Base-by-base conservation (phyloP, 2,329 filamentous ascomycete species). In the Neurospora sp. region DNA sequence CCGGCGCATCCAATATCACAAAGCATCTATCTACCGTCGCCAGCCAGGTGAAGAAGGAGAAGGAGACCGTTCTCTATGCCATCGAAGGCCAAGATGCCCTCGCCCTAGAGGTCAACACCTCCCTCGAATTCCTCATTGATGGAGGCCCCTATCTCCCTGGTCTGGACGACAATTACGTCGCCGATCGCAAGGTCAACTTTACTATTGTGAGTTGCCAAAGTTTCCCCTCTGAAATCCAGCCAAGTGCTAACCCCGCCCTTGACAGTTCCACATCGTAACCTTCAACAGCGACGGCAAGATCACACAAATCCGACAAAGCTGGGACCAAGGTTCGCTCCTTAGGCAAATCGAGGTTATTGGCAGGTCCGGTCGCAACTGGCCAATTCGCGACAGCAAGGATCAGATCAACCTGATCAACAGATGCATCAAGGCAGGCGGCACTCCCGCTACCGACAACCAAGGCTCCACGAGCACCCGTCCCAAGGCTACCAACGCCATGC, bases 261-360 rank as follows among this genome's bases (percentile, higher is more conserved):
- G 39, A 8, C 71, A 96, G 92, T 87, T 90, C 76, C 96, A 99
- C 83, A 89, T 98, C 73, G 94, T 99, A 74, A 87, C 88, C 70
- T 97, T 97, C 81, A 87, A 96, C 79, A 78, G 81, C 74, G 81
- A 90, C 66, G 87, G 89, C 79, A 93, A 92, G 82, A 97, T 99
- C 78, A 80, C 86, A 71, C 92, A 96, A 79, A 92, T 98, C 73
- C 92, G 95, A 75, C 88, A 95, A 75, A 92, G 91, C 79, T 99
- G 96, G 96, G 96, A 99, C 79, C 96, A 99, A 81, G 94, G 90
- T 72, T 91, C 93, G 69, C 87, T 99, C 52, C 87, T 99, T 74
- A 98, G 96, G 83, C 91, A 97, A 80, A 87, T 97, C 73, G 94
- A 97, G 72, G 89, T 97, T 70, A 98, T 99, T 80, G 95, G 96